These are phyloP conservation scores for Perilla frutescens DNA, from an alignment of 257 asterid genomes.

Conservation along the genomic window DNA sequence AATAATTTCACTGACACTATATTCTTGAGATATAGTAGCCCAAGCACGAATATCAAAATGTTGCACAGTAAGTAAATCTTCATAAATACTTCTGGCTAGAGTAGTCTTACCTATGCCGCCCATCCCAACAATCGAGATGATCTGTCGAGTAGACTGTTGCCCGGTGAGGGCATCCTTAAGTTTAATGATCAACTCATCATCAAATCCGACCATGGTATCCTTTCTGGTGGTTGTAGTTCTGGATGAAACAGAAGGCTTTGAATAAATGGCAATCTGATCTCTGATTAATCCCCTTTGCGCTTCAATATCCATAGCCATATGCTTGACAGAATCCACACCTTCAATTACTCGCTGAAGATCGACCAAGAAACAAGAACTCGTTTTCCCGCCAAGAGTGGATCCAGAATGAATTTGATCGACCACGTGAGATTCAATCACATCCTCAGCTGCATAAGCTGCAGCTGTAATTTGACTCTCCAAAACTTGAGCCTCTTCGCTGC, in stretches of 20 bases:
- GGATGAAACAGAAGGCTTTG: background rate
- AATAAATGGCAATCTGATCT: background rate
- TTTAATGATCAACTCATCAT: background rate
- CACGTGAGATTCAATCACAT: constrained; percentile 14
- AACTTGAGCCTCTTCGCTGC: background rate
- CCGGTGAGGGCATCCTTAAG: background rate
- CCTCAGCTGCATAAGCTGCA: constrained; percentile 1
- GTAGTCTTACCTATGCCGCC: constrained; percentile 22
- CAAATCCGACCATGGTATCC: background rate
- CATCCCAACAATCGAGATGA: background rate
- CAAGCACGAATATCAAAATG: background rate
- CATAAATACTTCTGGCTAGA: background rate
- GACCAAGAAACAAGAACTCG: background rate
- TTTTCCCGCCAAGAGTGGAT: background rate
- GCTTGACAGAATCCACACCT: background rate
- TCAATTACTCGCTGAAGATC: background rate
- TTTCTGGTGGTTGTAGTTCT: background rate
- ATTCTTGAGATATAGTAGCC: background rate
- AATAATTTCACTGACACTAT: background rate
- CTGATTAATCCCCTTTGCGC: background rate
- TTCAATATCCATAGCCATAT: background rate
- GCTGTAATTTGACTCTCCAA: constrained; percentile 24
- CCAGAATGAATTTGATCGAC: background rate
- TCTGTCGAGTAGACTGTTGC: background rate
- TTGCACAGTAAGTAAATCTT: background rate